phyloP scores from a whole-genome alignment of 768 basidiomycete genomes.

The Hygrophoropsis aurantiaca region DNA sequence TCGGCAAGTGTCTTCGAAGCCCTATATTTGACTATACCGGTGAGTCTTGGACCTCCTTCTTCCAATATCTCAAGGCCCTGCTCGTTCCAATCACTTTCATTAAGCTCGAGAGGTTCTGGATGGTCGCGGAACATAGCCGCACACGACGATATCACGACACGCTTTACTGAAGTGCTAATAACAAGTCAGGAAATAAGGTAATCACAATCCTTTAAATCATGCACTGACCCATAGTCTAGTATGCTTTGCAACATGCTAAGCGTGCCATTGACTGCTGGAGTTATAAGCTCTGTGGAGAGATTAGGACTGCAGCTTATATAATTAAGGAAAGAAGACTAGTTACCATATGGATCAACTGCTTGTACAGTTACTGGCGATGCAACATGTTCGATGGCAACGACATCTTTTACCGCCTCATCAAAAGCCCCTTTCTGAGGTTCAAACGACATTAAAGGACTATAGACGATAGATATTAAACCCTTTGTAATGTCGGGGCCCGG shows the following conservation, averaged over 20 bases:
- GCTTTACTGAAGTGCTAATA: constrained; percentile 49
- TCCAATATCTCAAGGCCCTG: constrained; percentile 37
- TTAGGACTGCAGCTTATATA: not conserved
- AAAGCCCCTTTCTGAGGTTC: constrained; percentile 58
- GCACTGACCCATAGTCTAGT: constrained; percentile 49
- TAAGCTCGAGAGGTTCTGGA: constrained; percentile 30
- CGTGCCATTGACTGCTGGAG: constrained; percentile 74
- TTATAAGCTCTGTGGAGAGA: constrained; percentile 50
- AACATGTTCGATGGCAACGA: constrained; percentile 70
- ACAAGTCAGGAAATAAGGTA: not conserved
- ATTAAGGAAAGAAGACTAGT: not conserved
- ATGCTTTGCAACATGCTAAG: constrained; percentile 58
- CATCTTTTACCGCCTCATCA: constrained; percentile 74
- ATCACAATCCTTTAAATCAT: not conserved
- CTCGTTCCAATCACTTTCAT: constrained; percentile 64
- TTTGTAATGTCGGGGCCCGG: constrained; percentile 64
- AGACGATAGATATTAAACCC: constrained; percentile 16
- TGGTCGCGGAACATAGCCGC: constrained; percentile 42
- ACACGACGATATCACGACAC: constrained; percentile 67
- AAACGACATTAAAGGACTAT: not conserved
- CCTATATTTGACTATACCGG: constrained; percentile 42
- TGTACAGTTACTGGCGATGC: constrained; percentile 61
- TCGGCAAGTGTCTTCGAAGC: constrained; percentile 70
- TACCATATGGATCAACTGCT: constrained; percentile 44
- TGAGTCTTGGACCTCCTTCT: constrained; percentile 46